These are phyloP conservation scores for Byssothecium circinans DNA, from an alignment of 2,329 filamentous ascomycete genomes.

Conservation along the genomic window DNA sequence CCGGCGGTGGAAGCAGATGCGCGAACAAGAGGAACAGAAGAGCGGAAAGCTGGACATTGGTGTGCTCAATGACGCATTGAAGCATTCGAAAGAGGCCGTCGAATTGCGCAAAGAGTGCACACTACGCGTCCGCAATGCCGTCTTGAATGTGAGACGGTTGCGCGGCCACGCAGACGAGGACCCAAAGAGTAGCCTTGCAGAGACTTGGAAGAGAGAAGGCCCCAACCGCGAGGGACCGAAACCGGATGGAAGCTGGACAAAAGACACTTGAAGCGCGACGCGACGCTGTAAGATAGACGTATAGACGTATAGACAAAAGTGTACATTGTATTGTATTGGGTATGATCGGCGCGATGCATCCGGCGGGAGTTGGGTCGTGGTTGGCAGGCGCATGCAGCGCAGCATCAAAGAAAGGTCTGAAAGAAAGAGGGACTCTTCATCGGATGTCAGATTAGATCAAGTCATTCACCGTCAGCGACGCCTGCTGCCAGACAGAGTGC, in stretches of 20 bases:
- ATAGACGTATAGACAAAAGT: too few relatives aligned
- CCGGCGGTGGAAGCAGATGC: slow-evolving; percentile 70
- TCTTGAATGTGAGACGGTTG: slow-evolving; percentile 73
- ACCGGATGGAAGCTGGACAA: slow-evolving; percentile 63
- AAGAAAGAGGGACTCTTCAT: background rate
- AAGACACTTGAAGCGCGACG: slow-evolving; percentile 50
- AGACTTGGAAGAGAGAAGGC: slow-evolving; percentile 73
- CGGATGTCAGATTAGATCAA: slow-evolving; percentile 65
- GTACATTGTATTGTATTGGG: background rate
- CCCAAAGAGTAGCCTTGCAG: slow-evolving; percentile 71
- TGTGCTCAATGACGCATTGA: slow-evolving; percentile 65
- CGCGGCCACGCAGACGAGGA: slow-evolving; percentile 80
- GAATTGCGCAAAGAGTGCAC: slow-evolving; percentile 80
- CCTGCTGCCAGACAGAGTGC: slow-evolving; percentile 10
- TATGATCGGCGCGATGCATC: too few relatives aligned
- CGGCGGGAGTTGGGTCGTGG: too few relatives aligned
- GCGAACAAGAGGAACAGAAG: slow-evolving; percentile 55
- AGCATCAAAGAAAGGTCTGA: background rate
- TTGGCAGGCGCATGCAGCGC: too few relatives aligned
- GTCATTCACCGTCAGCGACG: slow-evolving; percentile 56
- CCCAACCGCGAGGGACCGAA: slow-evolving; percentile 58
- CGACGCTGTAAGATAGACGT: slow-evolving; percentile 13
- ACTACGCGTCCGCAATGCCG: slow-evolving; percentile 72
- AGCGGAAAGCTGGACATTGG: slow-evolving; percentile 53
- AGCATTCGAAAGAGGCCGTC: slow-evolving; percentile 72